A percentile compares a stretch with the other conserved stretches of the same genome.
phyloP scores from a whole-genome alignment of 768 basidiomycete species.

The Goffeauzyma gilvescens region DNA sequence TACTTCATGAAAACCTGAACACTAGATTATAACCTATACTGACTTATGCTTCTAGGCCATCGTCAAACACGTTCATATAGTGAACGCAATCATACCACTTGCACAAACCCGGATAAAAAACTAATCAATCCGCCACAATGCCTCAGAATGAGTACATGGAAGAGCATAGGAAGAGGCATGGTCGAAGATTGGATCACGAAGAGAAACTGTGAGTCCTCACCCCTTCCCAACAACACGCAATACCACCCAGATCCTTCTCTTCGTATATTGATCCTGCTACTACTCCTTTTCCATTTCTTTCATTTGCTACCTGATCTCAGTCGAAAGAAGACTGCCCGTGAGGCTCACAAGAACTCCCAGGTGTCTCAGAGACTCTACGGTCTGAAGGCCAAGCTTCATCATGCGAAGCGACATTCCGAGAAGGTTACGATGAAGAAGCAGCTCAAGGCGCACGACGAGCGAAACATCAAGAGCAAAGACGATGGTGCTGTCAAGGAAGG shows the following conservation, averaged over 20 bases:
- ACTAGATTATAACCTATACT: too few relatives aligned
- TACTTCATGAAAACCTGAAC: too few relatives aligned
- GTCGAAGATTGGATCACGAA: constrained; percentile 83
- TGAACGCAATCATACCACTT: too few relatives aligned
- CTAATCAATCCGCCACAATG: too few relatives aligned
- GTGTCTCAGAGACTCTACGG: constrained; percentile 86
- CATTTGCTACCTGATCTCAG: constrained; percentile 10
- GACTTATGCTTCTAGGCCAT: too few relatives aligned
- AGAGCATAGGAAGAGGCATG: constrained; percentile 93
- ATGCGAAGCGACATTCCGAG: constrained; percentile 86
- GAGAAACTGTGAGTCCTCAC: constrained; percentile 59
- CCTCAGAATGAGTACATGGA: constrained; percentile 94
- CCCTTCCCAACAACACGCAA: too few relatives aligned
- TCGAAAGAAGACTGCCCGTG: constrained; percentile 35
- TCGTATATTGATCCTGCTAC: neutral
- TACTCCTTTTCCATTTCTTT: neutral
- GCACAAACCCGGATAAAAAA: too few relatives aligned
- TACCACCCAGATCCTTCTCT: too few relatives aligned
- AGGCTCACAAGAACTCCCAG: constrained; percentile 45
- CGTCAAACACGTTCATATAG: too few relatives aligned
- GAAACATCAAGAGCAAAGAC: constrained; percentile 89
- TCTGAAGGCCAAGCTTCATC: constrained; percentile 91
- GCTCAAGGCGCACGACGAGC: constrained; percentile 98
- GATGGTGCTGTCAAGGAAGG: constrained; percentile 56
- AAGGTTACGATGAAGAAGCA: constrained; percentile 98